Percentiles rank a stretch among this genome's conserved stretches.
Conservation (phyloP, 768 basidiomycete species). For the Mrakia gelida region DNA sequence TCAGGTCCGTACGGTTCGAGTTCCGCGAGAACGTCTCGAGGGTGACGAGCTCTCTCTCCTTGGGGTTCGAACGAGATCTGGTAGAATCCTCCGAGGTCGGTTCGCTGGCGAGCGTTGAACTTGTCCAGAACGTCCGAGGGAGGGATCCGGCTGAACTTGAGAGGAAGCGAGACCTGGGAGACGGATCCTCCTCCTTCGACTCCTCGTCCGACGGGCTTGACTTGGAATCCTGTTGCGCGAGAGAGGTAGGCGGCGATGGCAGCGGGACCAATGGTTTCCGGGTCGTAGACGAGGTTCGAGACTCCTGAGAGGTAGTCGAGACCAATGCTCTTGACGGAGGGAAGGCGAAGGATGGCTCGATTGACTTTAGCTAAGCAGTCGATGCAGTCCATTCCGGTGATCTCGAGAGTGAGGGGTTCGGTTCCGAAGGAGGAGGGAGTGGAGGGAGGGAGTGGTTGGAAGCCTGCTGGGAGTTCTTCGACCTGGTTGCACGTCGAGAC, state of each 20-base stretch:
- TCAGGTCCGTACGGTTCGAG: slow-evolving; percentile 1
- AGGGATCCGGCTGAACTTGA: not conserved
- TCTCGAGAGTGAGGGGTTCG: slow-evolving; percentile 6
- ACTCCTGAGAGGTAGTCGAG: slow-evolving; percentile 6
- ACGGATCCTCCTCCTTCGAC: not conserved
- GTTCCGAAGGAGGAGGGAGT: not conserved
- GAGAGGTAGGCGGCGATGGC: not conserved
- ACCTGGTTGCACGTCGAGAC: not conserved
- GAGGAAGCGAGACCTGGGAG: not conserved
- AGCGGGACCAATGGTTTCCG: not conserved
- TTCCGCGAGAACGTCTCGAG: not conserved
- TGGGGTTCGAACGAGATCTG: not conserved
- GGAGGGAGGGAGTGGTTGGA: not conserved
- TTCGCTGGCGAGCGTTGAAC: not conserved
- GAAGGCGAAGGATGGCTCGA: not conserved
- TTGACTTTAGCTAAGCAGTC: not conserved
- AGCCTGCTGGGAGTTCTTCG: not conserved
- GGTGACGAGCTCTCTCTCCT: slow-evolving; percentile 1
- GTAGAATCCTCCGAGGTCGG: not conserved
- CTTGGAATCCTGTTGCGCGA: slow-evolving; percentile 2
- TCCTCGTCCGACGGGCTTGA: not conserved
- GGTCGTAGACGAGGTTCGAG: not conserved
- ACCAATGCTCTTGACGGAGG: not conserved
- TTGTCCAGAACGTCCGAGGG: not conserved
- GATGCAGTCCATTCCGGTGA: slow-evolving; percentile 18